A percentile compares a stretch with the other conserved stretches of the same genome.
Evolutionary conservation across 2,329 filamentous ascomycete genomes (phyloP).

Genomic region (Purpureocillium lavendulum): DNA sequence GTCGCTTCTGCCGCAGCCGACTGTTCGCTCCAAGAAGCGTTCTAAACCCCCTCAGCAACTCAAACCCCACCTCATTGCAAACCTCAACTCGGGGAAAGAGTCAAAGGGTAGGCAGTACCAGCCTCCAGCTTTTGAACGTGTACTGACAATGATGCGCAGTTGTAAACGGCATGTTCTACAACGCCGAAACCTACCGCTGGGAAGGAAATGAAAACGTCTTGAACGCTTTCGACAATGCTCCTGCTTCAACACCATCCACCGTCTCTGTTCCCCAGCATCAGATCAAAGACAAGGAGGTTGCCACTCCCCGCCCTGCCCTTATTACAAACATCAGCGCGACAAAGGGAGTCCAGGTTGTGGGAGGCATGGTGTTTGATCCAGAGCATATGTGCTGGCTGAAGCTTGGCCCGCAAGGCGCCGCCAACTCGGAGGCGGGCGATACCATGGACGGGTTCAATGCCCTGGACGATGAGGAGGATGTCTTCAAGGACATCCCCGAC

Average conservation of each 20-base stretch:
- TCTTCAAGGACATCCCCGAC: slow-evolving; percentile 92
- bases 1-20: slow-evolving; percentile 27
- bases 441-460: slow-evolving; percentile 59
- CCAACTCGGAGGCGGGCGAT: slow-evolving; percentile 42
- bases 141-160: slow-evolving; percentile 39
- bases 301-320: slow-evolving; percentile 63
- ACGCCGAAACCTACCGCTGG: slow-evolving; percentile 79
- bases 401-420: slow-evolving; percentile 43
- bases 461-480: slow-evolving; percentile 80
- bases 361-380: slow-evolving; percentile 98
- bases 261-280: slow-evolving; percentile 27
- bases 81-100: slow-evolving; percentile 65
- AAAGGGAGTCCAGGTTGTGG: slow-evolving; percentile 85
- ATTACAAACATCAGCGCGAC: slow-evolving; percentile 84
- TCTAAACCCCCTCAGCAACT: slow-evolving; percentile 52
- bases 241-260: slow-evolving; percentile 45
- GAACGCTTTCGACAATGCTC: slow-evolving; percentile 62
- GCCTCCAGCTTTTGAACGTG: neutral
- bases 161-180: slow-evolving; percentile 94
- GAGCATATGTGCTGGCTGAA: slow-evolving; percentile 98
- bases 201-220: slow-evolving; percentile 92
- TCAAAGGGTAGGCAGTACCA: slow-evolving; percentile 60
- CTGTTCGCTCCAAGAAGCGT: slow-evolving; percentile 45
- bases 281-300: slow-evolving; percentile 46
- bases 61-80: slow-evolving; percentile 85